Percentiles rank a stretch among this genome's conserved stretches.
Conservation (phyloP, 306 rosid species). For the Ormosia semicastrata region DNA sequence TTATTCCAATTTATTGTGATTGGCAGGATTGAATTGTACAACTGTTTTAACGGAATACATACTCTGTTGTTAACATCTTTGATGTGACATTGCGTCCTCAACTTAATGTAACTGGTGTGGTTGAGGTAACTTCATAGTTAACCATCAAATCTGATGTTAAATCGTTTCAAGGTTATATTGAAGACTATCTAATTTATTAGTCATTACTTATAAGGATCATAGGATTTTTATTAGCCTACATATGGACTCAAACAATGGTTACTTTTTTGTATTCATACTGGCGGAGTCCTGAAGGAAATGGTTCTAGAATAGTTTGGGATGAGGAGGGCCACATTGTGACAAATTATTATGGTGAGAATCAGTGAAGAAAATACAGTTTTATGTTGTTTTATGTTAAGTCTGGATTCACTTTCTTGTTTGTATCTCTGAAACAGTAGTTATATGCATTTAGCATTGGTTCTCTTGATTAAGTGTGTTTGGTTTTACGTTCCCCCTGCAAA, state of each 20-base stretch:
- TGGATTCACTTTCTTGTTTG: background rate
- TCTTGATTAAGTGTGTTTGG: background rate
- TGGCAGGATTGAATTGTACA: slow-evolving; percentile 80
- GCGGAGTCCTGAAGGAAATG: slow-evolving; percentile 98
- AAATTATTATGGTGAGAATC: slow-evolving; percentile 84
- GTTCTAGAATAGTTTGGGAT: slow-evolving; percentile 98
- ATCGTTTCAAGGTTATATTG: background rate
- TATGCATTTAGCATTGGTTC: background rate
- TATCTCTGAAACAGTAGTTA: background rate
- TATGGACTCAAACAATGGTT: background rate
- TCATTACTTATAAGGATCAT: slow-evolving; percentile 11
- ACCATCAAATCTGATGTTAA: background rate
- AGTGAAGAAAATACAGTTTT: background rate
- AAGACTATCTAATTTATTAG: background rate
- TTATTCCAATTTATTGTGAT: slow-evolving; percentile 21
- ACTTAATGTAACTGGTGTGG: slow-evolving; percentile 82
- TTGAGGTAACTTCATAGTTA: slow-evolving; percentile 61
- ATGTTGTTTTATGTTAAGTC: background rate
- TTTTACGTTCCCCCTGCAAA: no score
- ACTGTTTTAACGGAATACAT: slow-evolving; percentile 83
- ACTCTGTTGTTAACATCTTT: slow-evolving; percentile 86
- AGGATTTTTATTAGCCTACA: background rate
- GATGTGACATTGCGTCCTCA: slow-evolving; percentile 92
- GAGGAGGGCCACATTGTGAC: slow-evolving; percentile 90
- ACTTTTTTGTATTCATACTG: slow-evolving; percentile 1